phyloP scores from a whole-genome alignment of 1,139 yeast genomes.

The Tardiomyces depauwii region DNA sequence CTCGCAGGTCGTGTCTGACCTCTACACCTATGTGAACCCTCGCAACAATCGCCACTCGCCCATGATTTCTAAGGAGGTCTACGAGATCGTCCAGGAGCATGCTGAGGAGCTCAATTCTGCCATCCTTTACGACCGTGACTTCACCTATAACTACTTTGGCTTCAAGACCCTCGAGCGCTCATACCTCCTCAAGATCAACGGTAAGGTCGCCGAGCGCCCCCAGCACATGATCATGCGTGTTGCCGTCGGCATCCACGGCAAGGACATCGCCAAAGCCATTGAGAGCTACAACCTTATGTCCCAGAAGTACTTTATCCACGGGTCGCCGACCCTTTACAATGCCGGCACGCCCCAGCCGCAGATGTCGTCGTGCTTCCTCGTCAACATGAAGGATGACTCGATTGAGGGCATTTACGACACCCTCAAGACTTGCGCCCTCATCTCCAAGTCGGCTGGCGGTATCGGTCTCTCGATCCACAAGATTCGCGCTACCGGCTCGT shows the following conservation, averaged over 20 bases:
- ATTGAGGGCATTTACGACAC: constrained; percentile 87
- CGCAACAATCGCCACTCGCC: constrained; percentile 62
- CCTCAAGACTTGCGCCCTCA: constrained; percentile 73
- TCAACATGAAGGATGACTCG: constrained; percentile 83
- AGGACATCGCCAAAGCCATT: constrained; percentile 54
- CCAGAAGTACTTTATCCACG: constrained; percentile 73
- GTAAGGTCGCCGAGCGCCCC: constrained; percentile 79
- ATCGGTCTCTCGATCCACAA: constrained; percentile 78
- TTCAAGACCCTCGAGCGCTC: constrained; percentile 83
- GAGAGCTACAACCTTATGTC: constrained; percentile 85
- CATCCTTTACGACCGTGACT: constrained; percentile 74
- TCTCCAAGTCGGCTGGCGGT: constrained; percentile 87
- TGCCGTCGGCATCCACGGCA: constrained; percentile 78
- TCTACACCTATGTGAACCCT: constrained; percentile 58
- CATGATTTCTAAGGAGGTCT: constrained; percentile 67
- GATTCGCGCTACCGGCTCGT: constrained; percentile 76
- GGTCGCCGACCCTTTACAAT: constrained; percentile 81
- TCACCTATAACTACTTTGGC: constrained; percentile 74
- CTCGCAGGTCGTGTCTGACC: constrained; percentile 60
- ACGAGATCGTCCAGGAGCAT: constrained; percentile 48
- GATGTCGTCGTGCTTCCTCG: constrained; percentile 81
- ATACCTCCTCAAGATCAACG: constrained; percentile 57
- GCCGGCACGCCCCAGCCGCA: constrained; percentile 85
- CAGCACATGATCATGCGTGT: constrained; percentile 88
- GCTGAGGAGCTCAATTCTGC: constrained; percentile 70